phyloP scores from a whole-genome alignment of 2,329 filamentous ascomycete genomes.

The Dryadomyces quercus-mongolicae region DNA sequence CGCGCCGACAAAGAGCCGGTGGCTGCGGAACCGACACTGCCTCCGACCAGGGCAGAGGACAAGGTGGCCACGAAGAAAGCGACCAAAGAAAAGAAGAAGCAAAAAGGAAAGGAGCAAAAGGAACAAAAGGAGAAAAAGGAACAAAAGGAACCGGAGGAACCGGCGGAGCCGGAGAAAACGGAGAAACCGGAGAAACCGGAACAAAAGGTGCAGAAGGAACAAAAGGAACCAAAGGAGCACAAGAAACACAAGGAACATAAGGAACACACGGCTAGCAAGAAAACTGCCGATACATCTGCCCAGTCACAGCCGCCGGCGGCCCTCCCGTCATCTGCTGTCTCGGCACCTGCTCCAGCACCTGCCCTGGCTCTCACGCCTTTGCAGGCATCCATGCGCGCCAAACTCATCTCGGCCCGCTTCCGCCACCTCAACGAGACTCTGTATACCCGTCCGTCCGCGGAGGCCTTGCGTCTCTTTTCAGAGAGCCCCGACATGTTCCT shows the following conservation, averaged over 20 bases:
- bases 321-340: background rate
- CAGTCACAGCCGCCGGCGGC: conserved; percentile 1
- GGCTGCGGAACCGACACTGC: background rate
- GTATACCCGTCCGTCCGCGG: conserved; percentile 78
- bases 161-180: background rate
- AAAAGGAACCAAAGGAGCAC: conserved; percentile 16
- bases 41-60: background rate
- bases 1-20: background rate
- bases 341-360: background rate
- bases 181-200: conserved; percentile 10
- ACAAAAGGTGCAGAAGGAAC: conserved; percentile 11
- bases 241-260: conserved; percentile 11
- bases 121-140: conserved; percentile 1
- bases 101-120: conserved; percentile 9
- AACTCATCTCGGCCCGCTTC: conserved; percentile 90
- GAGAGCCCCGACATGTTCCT: conserved; percentile 84
- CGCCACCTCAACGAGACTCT: conserved; percentile 94
- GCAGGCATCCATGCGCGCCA: conserved; percentile 87
- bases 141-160: background rate
- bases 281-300: background rate
- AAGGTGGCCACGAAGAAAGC: background rate
- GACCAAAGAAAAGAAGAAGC: conserved; percentile 16
- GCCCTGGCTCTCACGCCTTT: conserved; percentile 61
- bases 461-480: conserved; percentile 74
- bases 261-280: background rate